Conservation (phyloP, 352 stramenopile species). For the Phytophthora brassicae region DNA sequence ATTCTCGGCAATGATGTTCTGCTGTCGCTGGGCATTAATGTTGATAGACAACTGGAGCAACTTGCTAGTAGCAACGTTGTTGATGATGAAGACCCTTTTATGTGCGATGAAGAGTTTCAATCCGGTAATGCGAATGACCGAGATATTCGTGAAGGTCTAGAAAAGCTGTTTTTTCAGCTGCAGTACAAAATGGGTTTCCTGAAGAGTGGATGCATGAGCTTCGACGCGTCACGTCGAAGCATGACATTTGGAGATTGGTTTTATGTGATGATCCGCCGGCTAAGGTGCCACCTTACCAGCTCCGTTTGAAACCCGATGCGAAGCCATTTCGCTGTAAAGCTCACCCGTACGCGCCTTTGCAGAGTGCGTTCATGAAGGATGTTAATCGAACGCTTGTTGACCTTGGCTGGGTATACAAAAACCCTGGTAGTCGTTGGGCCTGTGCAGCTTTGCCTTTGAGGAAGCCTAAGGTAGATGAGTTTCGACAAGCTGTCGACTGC, state of each 20-base stretch:
- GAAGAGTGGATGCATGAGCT: background rate
- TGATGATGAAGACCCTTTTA: background rate
- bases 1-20: conserved; percentile 12
- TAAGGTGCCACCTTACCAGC: conserved; percentile 3
- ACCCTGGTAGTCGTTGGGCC: background rate
- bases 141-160: background rate
- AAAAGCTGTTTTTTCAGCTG: background rate
- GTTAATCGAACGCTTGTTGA: conserved; percentile 12
- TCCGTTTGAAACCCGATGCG: background rate
- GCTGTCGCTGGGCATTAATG: conserved; percentile 1
- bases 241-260: conserved; percentile 9
- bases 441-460: conserved; percentile 4
- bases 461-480: conserved; percentile 1
- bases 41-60: background rate
- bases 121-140: background rate
- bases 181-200: background rate
- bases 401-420: conserved; percentile 12
- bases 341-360: conserved; percentile 9
- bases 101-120: background rate
- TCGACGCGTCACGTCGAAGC: background rate
- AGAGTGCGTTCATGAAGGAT: conserved; percentile 2
- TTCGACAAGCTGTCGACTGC: conserved; percentile 8
- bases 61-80: background rate
- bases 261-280: conserved; percentile 9
- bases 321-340: conserved; percentile 11